Conservation (phyloP, 805 yeast genomes). For the Candida ipomoeae region DNA sequence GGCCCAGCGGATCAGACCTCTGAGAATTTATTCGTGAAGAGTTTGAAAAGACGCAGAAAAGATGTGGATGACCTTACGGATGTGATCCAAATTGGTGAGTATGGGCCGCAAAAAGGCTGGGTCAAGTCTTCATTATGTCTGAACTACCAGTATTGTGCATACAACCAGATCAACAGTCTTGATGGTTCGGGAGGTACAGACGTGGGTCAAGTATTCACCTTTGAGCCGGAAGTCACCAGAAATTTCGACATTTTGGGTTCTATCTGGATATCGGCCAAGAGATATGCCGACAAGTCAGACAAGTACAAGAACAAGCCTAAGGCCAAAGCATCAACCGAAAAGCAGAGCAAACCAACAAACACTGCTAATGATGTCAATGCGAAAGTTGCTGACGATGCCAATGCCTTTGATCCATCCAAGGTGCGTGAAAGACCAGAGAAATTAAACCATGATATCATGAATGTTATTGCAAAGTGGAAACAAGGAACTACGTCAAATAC, state of each 20-base stretch:
- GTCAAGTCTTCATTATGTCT: slow-evolving; percentile 31
- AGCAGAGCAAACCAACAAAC: not conserved
- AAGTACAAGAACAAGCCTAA: not conserved
- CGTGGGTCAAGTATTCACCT: slow-evolving; percentile 26
- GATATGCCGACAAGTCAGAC: slow-evolving; percentile 13
- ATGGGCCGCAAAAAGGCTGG: slow-evolving; percentile 43
- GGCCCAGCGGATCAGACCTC: slow-evolving; percentile 18
- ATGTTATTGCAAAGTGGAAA: not conserved
- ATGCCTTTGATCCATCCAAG: slow-evolving; percentile 5
- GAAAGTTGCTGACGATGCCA: not conserved
- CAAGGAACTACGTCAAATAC: not conserved
- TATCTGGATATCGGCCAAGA: slow-evolving; percentile 29
- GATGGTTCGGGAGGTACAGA: slow-evolving; percentile 10
- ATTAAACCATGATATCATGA: slow-evolving; percentile 7
- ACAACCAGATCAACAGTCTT: slow-evolving; percentile 24
- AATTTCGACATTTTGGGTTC: slow-evolving; percentile 31
- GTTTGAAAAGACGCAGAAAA: slow-evolving; percentile 22
- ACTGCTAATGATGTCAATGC: not conserved
- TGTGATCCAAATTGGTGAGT: slow-evolving; percentile 17
- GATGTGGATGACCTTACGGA: slow-evolving; percentile 32
- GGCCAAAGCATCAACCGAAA: not conserved
- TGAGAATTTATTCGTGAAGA: slow-evolving; percentile 16
- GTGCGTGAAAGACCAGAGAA: slow-evolving; percentile 12
- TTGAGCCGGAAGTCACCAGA: slow-evolving; percentile 13
- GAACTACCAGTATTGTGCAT: slow-evolving; percentile 40